Evolutionary conservation across 805 yeast genomes (phyloP).

Genomic region (Komagataella phaffii): DNA sequence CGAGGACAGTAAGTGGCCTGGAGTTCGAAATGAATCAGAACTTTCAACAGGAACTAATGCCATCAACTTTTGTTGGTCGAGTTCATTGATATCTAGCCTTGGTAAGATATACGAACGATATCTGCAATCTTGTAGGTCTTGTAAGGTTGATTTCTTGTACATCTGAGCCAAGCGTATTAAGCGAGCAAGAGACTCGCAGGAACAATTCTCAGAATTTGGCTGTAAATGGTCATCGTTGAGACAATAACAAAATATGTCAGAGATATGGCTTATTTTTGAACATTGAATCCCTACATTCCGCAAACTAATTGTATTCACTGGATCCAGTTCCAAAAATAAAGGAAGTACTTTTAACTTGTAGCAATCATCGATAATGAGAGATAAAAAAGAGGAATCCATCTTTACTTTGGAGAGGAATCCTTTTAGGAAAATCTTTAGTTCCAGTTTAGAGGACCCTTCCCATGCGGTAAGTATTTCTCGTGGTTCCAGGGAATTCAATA

Average conservation of each 20-base stretch:
- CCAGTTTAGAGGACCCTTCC: slow-evolving; percentile 22
- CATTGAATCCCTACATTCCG: slow-evolving; percentile 82
- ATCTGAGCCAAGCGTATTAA: slow-evolving; percentile 30
- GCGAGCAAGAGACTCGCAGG: slow-evolving; percentile 24
- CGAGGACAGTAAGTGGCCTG: slow-evolving; percentile 15
- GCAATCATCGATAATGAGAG: slow-evolving; percentile 28
- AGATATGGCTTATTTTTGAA: slow-evolving; percentile 59
- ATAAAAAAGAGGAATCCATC: slow-evolving; percentile 2
- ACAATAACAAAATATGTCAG: slow-evolving; percentile 72
- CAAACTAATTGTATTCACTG: slow-evolving; percentile 58
- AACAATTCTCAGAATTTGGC: slow-evolving; percentile 12
- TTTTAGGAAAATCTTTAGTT: background rate
- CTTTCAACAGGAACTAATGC: background rate
- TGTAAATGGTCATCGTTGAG: slow-evolving; percentile 24
- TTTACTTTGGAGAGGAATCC: slow-evolving; percentile 12
- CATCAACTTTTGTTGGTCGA: background rate
- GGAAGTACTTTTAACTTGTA: slow-evolving; percentile 31
- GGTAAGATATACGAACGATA: background rate
- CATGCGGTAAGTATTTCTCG: slow-evolving; percentile 39
- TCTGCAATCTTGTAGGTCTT: slow-evolving; percentile 3
- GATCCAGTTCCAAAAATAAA: slow-evolving; percentile 46
- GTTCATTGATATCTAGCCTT: background rate
- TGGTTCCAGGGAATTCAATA: slow-evolving; percentile 42
- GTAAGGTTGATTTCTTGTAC: slow-evolving; percentile 6
- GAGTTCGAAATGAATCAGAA: background rate